Base-by-base conservation (phyloP, 2,329 filamentous ascomycete species). In the Penicillium sp. region DNA sequence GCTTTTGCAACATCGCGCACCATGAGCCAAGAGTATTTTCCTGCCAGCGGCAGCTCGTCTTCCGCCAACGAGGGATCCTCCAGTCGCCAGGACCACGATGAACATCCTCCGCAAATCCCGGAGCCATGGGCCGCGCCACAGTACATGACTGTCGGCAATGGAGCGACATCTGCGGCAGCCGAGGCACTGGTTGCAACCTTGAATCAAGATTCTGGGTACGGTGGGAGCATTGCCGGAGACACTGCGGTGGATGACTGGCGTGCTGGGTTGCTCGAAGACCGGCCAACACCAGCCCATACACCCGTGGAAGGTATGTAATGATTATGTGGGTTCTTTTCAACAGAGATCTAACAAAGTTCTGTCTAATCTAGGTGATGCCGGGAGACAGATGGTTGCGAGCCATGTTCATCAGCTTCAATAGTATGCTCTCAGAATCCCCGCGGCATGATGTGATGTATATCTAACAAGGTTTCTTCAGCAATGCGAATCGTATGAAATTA, bases 341-440 rank as follows among this genome's bases (percentile, higher is more conserved):
- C 21, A 18, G 28, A 20, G 23, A 5, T 23, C 30, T 55, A 23
- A 8, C 8, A 47, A 50, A 43, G 6, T 18, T 23, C 11, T 40
- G n/a, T 18, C 35, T n/a, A 40, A 64, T 58, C 61, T 68, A 71
- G 77, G 78, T 46, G 85, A 89, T 52, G 78, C 84, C 62, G 87
- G 90, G 67, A 82, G 83, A 65, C 82, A 83, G 63, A 78, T 82
- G 46, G 84, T 93, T 63, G 87, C 90, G 38, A 89, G 88, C 68
- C 90, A 96, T 73, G 85, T 97, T 49, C 88, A 96, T 68, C 94
- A 97, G 76, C 82, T 97, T 62, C 90, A 90, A 80, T 97, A 96
- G 77, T 79, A 74, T 53, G 76, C 48, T 23, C 45, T 12, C 45
- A 28, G 26, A 26, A 33, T 23, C 18, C 45, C 24, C 35, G 18